phyloP scores from a whole-genome alignment of 2,329 filamentous ascomycete species.

The Beauveria scarabaeidicola region DNA sequence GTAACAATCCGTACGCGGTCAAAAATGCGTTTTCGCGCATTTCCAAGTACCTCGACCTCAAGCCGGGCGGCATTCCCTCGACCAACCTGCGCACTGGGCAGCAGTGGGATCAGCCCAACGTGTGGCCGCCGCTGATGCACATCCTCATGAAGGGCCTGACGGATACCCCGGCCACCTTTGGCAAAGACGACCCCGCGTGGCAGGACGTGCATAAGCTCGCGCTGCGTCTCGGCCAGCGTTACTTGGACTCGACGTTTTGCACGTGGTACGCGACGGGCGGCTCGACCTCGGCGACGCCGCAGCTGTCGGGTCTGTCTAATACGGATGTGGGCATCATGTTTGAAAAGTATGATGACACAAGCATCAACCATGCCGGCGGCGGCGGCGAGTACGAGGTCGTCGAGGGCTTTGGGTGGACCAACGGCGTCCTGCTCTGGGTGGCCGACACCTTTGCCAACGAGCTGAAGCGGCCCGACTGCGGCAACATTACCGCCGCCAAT shows the following conservation, averaged over 20 bases:
- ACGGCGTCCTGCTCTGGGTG: conserved; percentile 59
- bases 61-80: conserved; percentile 50
- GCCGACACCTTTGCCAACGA: conserved; percentile 52
- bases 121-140: conserved; percentile 61
- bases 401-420: conserved; percentile 63
- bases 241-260: conserved; percentile 60
- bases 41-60: conserved; percentile 39
- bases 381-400: conserved; percentile 63
- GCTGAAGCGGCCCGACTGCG: conserved; percentile 48
- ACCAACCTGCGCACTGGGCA: conserved; percentile 53
- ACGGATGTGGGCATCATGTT: conserved; percentile 53
- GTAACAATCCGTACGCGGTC: conserved; percentile 50
- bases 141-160: conserved; percentile 54
- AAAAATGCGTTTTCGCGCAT: conserved; percentile 46
- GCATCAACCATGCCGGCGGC: conserved; percentile 51
- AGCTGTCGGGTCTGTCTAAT: conserved; percentile 36
- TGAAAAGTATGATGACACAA: conserved; percentile 57
- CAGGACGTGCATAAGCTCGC: conserved; percentile 46
- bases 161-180: conserved; percentile 49
- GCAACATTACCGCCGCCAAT: conserved; percentile 36
- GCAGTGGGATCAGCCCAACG: conserved; percentile 64
- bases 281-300: conserved; percentile 43
- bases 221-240: conserved; percentile 52
- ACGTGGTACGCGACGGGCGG: conserved; percentile 62
- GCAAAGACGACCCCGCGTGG: conserved; percentile 44